Evolutionary conservation across 176 grass and related monocot species (phyloP), one percentile per base, ranked within the genome.

Genomic region (Oryza meridionalis): DNA sequence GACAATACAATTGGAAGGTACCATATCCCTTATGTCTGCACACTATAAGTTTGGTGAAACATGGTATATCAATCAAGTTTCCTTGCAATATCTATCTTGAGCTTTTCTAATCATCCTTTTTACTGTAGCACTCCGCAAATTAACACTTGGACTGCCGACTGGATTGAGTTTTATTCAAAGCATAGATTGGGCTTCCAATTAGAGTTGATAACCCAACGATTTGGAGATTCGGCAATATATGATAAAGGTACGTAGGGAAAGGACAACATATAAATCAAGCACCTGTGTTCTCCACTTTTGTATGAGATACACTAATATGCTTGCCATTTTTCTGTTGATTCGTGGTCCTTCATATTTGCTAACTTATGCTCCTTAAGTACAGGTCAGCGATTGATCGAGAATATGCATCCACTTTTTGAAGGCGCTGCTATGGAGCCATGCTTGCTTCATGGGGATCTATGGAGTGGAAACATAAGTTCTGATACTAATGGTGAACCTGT

Each of bases 391-490:
- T 80, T 99, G 76, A 85, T 91, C 13, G 69, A 92, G 64, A 99
- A 91, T 65, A 88, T 99, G 10, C 73, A 17, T 45, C 84, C 80
- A 72, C 90, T 99, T 77, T 96, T 99, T 43, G 81, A 96, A 59
- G 93, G 89, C 11, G 91, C 81, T 73, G 75, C 87, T 40, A 32
- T 96, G 47, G 88, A 99, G 22, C 91, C 93, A 19, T 94, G 96
- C 79, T 92, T 99, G 82, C 89, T 92, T 83, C 96, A 99, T 86
- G 96, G 93, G 37, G 96, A 99, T 73, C 82, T 99, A 65, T 96
- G 96, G 96, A 99, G 91, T 22, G 96, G 96, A 58, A 99, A 99
- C 67, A 92, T 99, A 83, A 99, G 91, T 58, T 85, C 84, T 26
- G 96, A 99, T 35, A 80, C 78, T 32, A 90, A 94, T 0, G 89